A percentile compares a stretch with the other conserved stretches of the same genome.
Evolutionary conservation across 129 eudicot genomes (phyloP).

Genomic region (Apium graveolens): DNA sequence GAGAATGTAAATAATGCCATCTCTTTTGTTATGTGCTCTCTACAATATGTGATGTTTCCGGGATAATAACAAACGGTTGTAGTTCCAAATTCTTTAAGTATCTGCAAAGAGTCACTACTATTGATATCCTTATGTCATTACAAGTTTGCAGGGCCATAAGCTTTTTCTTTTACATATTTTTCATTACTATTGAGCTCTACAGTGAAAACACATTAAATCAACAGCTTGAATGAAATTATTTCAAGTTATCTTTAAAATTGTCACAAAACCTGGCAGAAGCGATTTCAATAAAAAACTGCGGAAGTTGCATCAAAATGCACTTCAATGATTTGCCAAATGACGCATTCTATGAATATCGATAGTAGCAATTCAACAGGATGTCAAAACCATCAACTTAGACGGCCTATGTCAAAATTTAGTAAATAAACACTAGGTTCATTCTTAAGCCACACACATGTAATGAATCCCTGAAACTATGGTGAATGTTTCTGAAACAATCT

Average conservation of each 20-base stretch:
- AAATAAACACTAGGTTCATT: not conserved
- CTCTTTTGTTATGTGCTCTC: not conserved
- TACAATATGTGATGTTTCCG: not conserved
- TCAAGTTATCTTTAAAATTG: not conserved
- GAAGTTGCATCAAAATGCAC: not conserved
- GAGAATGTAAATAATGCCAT: not conserved
- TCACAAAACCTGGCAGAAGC: not conserved
- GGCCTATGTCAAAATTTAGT: conserved; percentile 8
- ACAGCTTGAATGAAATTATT: not conserved
- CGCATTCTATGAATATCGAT: not conserved
- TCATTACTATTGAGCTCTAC: not conserved
- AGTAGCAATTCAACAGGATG: not conserved
- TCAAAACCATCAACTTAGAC: not conserved
- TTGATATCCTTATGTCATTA: not conserved
- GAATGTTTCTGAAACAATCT: not conserved
- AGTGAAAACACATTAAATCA: not conserved
- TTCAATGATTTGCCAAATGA: not conserved
- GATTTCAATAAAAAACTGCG: not conserved
- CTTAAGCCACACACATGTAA: conserved; percentile 20
- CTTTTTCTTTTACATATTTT: not conserved
- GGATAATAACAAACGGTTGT: not conserved
- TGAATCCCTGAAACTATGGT: conserved; percentile 21
- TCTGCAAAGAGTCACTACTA: not conserved
- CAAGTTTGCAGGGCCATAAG: not conserved
- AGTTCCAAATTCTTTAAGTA: not conserved